These are phyloP conservation scores for Dryas drummondii DNA, from an alignment of 306 rosid species.

Conservation along the genomic window DNA sequence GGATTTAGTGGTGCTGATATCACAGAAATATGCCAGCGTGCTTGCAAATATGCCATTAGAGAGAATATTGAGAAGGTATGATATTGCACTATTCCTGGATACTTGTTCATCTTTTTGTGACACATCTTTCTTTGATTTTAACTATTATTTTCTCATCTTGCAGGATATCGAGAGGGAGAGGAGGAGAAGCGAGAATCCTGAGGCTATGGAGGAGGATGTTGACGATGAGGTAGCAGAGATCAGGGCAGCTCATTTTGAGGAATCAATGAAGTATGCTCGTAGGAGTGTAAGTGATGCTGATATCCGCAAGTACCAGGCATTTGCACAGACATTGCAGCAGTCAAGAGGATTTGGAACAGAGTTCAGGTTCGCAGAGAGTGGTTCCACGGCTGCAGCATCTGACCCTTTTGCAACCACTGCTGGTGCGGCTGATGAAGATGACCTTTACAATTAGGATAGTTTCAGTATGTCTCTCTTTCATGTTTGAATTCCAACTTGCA, in stretches of 20 bases:
- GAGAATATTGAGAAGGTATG: constrained; percentile 94
- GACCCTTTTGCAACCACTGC: constrained; percentile 78
- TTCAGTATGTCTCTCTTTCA: constrained; percentile 21
- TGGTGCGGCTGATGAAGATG: constrained; percentile 90
- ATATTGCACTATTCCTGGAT: background rate
- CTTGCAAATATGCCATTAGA: constrained; percentile 95
- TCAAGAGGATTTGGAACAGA: constrained; percentile 93
- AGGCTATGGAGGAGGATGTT: constrained; percentile 93
- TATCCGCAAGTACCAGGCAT: constrained; percentile 96
- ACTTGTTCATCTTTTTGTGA: background rate
- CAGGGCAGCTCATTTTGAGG: constrained; percentile 94
- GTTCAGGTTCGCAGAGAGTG: constrained; percentile 72
- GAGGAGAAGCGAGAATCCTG: constrained; percentile 80
- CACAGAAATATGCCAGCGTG: constrained; percentile 94
- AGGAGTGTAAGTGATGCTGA: constrained; percentile 97
- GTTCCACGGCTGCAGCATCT: constrained; percentile 37
- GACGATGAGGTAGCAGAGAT: constrained; percentile 91
- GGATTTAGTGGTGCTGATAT: constrained; percentile 98
- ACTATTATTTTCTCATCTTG: background rate
- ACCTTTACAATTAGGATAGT: constrained; percentile 70
- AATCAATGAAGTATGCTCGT: constrained; percentile 95
- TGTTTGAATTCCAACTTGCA: background rate
- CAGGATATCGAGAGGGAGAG: constrained; percentile 95
- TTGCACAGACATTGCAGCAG: constrained; percentile 98
- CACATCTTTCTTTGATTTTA: background rate